Percentiles rank a stretch among this genome's conserved stretches.
phyloP scores from a whole-genome alignment of 805 yeast species.

The Yarrowia sp. region DNA sequence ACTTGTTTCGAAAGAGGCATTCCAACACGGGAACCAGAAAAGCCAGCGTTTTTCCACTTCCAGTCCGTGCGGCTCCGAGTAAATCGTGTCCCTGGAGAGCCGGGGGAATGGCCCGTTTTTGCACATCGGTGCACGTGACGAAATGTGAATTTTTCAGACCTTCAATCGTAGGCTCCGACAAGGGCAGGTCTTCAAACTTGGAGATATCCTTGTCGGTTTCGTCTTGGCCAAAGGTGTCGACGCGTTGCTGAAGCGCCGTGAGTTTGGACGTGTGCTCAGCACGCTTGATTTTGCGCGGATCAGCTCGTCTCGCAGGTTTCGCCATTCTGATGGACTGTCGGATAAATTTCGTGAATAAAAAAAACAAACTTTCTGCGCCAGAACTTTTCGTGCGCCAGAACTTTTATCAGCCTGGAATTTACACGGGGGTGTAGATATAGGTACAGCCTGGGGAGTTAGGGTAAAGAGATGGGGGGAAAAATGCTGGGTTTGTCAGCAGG shows the following conservation, averaged over 20 bases:
- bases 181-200: slow-evolving; percentile 75
- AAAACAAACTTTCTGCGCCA: slow-evolving; percentile 21
- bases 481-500: neutral
- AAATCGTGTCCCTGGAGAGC: slow-evolving; percentile 77
- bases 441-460: neutral
- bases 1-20: slow-evolving; percentile 56
- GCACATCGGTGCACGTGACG: slow-evolving; percentile 80
- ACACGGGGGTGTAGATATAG: neutral
- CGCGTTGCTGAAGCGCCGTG: slow-evolving; percentile 46
- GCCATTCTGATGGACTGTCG: neutral
- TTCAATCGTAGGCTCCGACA: slow-evolving; percentile 58
- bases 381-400: slow-evolving; percentile 16
- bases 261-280: neutral
- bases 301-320: slow-evolving; percentile 6
- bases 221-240: slow-evolving; percentile 49
- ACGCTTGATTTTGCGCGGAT: slow-evolving; percentile 16
- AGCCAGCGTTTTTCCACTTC: slow-evolving; percentile 88
- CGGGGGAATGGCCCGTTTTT: slow-evolving; percentile 69
- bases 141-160: slow-evolving; percentile 82
- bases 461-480: neutral
- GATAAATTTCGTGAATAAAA: slow-evolving; percentile 6
- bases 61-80: slow-evolving; percentile 75
- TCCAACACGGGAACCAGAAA: slow-evolving; percentile 77
- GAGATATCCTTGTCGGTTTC: slow-evolving; percentile 39
- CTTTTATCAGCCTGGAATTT: neutral